A percentile compares a stretch with the other conserved stretches of the same genome.
Evolutionary conservation across 495 filamentous ascomycete species (phyloP).

Genomic region (Astrothelium macrocarpum): DNA sequence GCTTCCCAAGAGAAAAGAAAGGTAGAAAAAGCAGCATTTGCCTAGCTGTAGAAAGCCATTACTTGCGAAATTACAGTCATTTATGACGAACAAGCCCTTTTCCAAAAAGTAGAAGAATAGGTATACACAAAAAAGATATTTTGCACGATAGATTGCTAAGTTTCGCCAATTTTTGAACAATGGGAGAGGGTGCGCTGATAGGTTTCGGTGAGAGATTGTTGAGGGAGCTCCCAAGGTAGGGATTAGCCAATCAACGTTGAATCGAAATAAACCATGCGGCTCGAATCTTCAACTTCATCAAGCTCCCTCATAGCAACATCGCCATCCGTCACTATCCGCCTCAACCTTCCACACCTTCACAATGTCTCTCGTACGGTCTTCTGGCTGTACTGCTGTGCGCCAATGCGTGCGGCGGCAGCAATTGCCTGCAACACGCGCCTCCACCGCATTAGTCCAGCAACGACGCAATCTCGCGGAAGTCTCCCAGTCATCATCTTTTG

Average conservation of each 20-base stretch:
- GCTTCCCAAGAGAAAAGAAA: too few species aligned
- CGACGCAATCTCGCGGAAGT: slow-evolving; percentile 26
- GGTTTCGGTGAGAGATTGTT: not conserved
- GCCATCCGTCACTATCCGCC: slow-evolving; percentile 4
- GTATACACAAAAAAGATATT: too few species aligned
- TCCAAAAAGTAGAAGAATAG: too few species aligned
- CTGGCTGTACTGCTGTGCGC: slow-evolving; percentile 29
- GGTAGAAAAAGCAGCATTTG: too few species aligned
- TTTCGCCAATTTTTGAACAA: too few species aligned
- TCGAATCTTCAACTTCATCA: not conserved
- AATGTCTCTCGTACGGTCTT: slow-evolving; percentile 33
- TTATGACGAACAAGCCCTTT: too few species aligned
- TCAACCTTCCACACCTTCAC: slow-evolving; percentile 7
- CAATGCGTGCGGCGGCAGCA: slow-evolving; percentile 27
- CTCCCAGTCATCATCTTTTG: slow-evolving; percentile 47
- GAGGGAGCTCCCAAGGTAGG: not conserved
- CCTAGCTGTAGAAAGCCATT: too few species aligned
- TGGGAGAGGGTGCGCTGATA: too few species aligned
- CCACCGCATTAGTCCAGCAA: slow-evolving; percentile 24
- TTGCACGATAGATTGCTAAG: too few species aligned
- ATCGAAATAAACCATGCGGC: slow-evolving; percentile 2
- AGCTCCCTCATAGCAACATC: not conserved
- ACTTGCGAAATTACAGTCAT: too few species aligned
- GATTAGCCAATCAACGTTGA: slow-evolving; percentile 15
- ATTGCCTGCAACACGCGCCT: slow-evolving; percentile 28